A percentile compares a stretch with the other conserved stretches of the same genome.
Conservation (phyloP, 768 basidiomycete genomes). For the Trametes villosa region DNA sequence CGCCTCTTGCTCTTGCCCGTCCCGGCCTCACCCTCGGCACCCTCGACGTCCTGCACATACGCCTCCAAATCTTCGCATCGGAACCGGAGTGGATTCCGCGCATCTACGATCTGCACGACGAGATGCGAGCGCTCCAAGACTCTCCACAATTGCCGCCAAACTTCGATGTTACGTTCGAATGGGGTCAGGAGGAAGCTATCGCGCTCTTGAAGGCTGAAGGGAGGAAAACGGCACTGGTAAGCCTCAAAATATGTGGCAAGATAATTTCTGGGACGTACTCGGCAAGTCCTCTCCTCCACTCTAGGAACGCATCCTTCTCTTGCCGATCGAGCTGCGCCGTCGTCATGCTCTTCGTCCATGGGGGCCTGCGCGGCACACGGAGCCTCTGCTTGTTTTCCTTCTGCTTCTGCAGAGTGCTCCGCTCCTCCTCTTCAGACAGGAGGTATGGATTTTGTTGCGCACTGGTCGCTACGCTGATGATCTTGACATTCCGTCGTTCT, state of each 20-base stretch:
- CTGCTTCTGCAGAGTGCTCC: conserved; percentile 73
- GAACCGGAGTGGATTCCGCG: conserved; percentile 90
- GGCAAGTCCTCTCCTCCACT: conserved; percentile 92
- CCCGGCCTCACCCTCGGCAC: conserved; percentile 78
- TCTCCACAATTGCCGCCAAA: conserved; percentile 98
- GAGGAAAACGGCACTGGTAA: conserved; percentile 1
- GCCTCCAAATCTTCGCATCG: conserved; percentile 90
- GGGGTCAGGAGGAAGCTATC: conserved; percentile 91
- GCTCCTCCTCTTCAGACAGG: conserved; percentile 81
- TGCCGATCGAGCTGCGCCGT: conserved; percentile 80
- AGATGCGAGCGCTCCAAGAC: conserved; percentile 95
- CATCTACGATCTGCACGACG: conserved; percentile 94
- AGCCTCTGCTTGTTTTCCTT: conserved; percentile 72
- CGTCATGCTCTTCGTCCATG: conserved; percentile 86
- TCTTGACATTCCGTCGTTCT: conserved; percentile 84
- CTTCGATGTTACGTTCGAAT: conserved; percentile 96
- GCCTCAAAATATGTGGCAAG: not conserved
- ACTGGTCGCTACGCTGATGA: conserved; percentile 62
- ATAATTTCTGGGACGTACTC: conserved; percentile 57
- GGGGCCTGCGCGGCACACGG: conserved; percentile 86
- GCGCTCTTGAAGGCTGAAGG: conserved; percentile 77
- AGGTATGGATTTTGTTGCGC: conserved; percentile 82
- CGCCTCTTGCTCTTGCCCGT: conserved; percentile 74
- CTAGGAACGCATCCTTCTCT: conserved; percentile 89
- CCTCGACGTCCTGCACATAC: conserved; percentile 86